Base-by-base conservation (phyloP, 129 eudicot species). In the Mikania micrantha region DNA sequence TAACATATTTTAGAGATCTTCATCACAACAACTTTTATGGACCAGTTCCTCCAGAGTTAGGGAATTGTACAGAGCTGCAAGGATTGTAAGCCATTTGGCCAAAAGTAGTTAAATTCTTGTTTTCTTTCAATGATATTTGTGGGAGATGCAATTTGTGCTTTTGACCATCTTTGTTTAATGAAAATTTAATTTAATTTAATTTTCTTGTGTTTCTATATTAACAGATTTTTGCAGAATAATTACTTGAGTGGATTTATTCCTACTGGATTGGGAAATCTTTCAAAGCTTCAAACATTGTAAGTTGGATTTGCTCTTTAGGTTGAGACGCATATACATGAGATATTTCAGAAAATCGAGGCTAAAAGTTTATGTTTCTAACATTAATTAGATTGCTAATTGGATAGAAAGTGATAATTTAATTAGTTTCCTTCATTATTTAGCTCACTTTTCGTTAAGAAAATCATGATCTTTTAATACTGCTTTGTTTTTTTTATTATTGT, bases 151-250 rank as follows among this genome's bases (percentile, higher is more conserved):
- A 13, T 64, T 49, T 64, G 40, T 64, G 71, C 32, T 63, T 52
- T 27, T 36, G 7, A 38, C 25, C 22, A 29, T 50, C 47, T 64
- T 39, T 64, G 56, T 74, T 64, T 39, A 45, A 28, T 17, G 8
- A 41, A 42, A 49, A 35, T 21, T 62, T 34, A 38, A 10, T 40
- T n/a, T n/a, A n/a, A n/a, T n/a, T 6, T 7, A 31, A 22, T 12
- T n/a, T 56, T 54, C 24, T 35, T 52, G 8, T 69, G 49, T 27
- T 41, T 27, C 22, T 61, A 63, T 11, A 52, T 57, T n/a, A 52
- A 31, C 93, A 93, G 99, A 73, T 86, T 66, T 72, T 74, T 93
- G 80, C 99, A 93, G 86, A 87, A 92, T 73, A 93, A 93, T 74
- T 93, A 84, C 80, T 77, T 93, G 17, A 86, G 99, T 73, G 99